phyloP scores from a whole-genome alignment of 2,329 filamentous ascomycete genomes.

The Trichoderma atroviride region DNA sequence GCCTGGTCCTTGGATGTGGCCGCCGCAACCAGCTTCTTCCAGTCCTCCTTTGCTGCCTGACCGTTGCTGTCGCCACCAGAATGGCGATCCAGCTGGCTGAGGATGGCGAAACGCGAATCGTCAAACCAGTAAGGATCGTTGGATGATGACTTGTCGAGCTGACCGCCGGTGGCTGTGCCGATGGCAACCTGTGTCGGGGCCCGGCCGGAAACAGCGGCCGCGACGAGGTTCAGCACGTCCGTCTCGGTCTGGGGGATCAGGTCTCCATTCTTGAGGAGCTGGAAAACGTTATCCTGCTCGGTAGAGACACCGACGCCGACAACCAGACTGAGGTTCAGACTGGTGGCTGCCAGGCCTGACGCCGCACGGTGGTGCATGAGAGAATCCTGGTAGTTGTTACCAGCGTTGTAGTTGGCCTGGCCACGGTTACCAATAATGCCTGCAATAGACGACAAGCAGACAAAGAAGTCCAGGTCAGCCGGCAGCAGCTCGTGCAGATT shows the following conservation, averaged over 20 bases:
- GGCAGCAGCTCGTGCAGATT: conserved; percentile 22
- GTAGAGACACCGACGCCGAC: conserved; percentile 1
- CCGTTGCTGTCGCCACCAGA: background rate
- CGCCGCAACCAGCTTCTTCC: background rate
- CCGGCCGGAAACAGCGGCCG: background rate
- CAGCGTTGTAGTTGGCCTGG: conserved; percentile 25
- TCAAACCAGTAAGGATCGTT: background rate
- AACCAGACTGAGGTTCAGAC: background rate
- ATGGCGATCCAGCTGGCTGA: background rate
- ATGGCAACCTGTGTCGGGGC: background rate
- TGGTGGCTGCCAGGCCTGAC: background rate
- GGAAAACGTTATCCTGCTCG: background rate
- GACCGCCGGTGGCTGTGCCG: background rate
- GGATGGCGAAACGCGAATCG: background rate
- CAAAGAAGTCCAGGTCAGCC: conserved; percentile 21
- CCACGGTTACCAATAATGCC: conserved; percentile 9
- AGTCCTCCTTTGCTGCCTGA: background rate
- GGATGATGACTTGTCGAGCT: background rate
- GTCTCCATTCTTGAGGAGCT: background rate
- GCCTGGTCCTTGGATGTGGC: background rate
- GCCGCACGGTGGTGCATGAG: conserved; percentile 23
- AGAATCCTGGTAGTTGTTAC: conserved; percentile 24
- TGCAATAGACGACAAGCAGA: conserved; percentile 20
- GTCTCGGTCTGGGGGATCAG: background rate
- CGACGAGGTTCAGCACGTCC: background rate